Conservation (phyloP, 768 basidiomycete genomes). For the Mycena galopus region DNA sequence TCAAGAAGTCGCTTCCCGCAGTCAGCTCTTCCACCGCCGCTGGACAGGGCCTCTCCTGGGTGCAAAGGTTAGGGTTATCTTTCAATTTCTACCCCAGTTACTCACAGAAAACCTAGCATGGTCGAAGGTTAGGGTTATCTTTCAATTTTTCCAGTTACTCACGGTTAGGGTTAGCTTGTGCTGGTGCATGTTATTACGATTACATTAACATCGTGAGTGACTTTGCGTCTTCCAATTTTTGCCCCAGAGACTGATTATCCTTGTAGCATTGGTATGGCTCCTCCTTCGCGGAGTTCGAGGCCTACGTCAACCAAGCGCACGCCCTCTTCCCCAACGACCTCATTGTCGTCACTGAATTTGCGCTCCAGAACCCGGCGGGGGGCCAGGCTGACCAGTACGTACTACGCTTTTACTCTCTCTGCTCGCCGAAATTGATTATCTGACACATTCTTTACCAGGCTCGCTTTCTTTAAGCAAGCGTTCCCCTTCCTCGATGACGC, state of each 20-base stretch:
- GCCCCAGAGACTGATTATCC: neutral
- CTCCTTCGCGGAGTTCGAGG: conserved; percentile 43
- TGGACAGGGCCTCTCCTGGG: conserved; percentile 50
- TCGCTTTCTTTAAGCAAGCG: neutral
- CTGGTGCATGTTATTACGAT: conserved; percentile 46
- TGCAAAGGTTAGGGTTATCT: no score
- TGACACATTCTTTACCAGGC: neutral
- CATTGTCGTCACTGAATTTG: conserved; percentile 50
- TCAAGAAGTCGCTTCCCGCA: conserved; percentile 53
- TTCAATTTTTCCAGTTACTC: no score
- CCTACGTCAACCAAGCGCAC: conserved; percentile 17
- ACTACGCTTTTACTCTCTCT: neutral
- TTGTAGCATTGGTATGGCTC: conserved; percentile 31
- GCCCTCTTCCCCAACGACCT: conserved; percentile 23
- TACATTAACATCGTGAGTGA: conserved; percentile 47
- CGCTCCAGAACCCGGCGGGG: conserved; percentile 46
- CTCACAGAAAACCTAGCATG: no score
- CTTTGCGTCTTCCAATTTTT: no score
- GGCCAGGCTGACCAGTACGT: conserved; percentile 41
- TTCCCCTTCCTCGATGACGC: neutral
- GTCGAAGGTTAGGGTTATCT: no score
- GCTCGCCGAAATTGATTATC: neutral
- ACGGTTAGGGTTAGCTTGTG: conserved; percentile 47
- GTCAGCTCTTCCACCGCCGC: conserved; percentile 46
- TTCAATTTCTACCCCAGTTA: no score